Evolutionary conservation across 2,329 filamentous ascomycete species (phyloP), one percentile per base, ranked within the genome.

Genomic region (Atkinsonella hypoxylon): DNA sequence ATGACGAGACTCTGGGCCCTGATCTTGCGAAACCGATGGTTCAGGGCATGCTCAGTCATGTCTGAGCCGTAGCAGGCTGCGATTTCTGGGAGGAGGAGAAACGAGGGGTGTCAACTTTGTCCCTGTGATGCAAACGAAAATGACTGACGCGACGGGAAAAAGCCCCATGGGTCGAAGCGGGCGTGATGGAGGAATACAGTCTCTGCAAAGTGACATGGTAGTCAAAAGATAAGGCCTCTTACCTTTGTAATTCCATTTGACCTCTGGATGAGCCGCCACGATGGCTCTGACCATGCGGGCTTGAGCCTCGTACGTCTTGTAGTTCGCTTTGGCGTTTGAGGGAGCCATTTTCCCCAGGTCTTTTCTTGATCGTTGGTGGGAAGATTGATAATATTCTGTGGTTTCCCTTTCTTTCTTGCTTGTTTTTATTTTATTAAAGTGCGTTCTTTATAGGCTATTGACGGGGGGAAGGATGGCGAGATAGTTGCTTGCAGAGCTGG

Each of bases 201-300:
- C 26, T 26, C 4, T 26, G n/a, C 17, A 34, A 34, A 12, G 7
- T 2, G 26, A 30, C 7, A 53, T 41, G 39, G 44, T 22, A 20
- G 38, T 38, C n/a, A 55, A 48, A 50, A 50, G 30, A 8, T 17
- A 40, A 20, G 4, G 8, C 13, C 6, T 58, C 77, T 68, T 73
- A 84, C 81, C 78, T 59, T 75, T 77, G 62, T 77, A 82, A 61
- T 83, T 78, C 49, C 82, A 74, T 54, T 75, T 78, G 0, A 77
- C 59, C 0, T 68, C 67, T 0, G 74, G 74, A 49, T 78, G 72
- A 2, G 78, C 77, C 0, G 79, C 81, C 0, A 84, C 66, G 22
- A 83, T 74, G 5, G 81, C 80, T 1, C 78, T 75, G 2, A 83
- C 68, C 36, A 84, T 74, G 44, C 81, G 78, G 18, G 74, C 73